These are phyloP conservation scores for Gryganskiella cystojenkinii DNA, from an alignment of 192 early-diverging fungal species.

Conservation along the genomic window DNA sequence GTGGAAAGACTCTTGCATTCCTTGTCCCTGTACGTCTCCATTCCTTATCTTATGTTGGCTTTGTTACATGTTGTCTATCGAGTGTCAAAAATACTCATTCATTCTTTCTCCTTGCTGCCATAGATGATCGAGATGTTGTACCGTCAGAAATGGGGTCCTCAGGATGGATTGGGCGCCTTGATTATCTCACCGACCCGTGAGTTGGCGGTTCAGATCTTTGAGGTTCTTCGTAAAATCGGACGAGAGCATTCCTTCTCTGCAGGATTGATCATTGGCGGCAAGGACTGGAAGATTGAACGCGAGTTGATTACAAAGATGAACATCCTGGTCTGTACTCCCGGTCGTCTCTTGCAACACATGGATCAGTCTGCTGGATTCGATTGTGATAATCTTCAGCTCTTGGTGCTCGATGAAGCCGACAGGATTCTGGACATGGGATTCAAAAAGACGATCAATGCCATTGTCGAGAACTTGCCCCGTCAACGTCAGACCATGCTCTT, in stretches of 20 bases:
- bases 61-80: neutral
- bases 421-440: conserved; percentile 91
- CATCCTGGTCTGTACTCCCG: conserved; percentile 84
- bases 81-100: neutral
- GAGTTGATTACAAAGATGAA: conserved; percentile 81
- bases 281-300: conserved; percentile 86
- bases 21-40: conserved; percentile 71
- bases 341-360: conserved; percentile 90
- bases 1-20: conserved; percentile 86
- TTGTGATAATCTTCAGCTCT: conserved; percentile 77
- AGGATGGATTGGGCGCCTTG: conserved; percentile 84
- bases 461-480: conserved; percentile 84
- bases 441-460: conserved; percentile 83
- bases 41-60: too few species aligned
- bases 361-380: conserved; percentile 92
- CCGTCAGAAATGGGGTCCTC: conserved; percentile 82
- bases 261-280: conserved; percentile 94
- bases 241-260: conserved; percentile 85
- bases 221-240: conserved; percentile 81
- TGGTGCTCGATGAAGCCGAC: conserved; percentile 90
- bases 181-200: conserved; percentile 89
- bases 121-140: conserved; percentile 88
- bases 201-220: conserved; percentile 94
- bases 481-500: conserved; percentile 94
- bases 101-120: neutral